phyloP scores from a whole-genome alignment of 179 eudicot species.

The Spinacia oleracea region DNA sequence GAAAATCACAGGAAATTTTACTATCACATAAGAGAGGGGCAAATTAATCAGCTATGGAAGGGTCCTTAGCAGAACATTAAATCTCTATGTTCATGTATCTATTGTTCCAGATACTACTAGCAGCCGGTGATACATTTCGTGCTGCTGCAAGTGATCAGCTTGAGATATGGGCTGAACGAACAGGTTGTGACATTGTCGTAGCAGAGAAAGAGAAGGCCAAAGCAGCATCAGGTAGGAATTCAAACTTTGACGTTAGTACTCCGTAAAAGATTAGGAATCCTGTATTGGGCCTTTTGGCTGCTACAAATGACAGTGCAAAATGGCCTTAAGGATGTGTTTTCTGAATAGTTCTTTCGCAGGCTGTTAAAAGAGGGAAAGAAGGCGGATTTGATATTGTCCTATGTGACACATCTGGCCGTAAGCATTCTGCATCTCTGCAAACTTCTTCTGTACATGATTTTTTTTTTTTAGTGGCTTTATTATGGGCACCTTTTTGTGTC shows the following conservation, averaged over 20 bases:
- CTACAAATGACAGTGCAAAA: slow-evolving; percentile 11
- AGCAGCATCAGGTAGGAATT: slow-evolving; percentile 76
- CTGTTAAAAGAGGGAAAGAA: slow-evolving; percentile 88
- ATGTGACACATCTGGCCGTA: slow-evolving; percentile 99
- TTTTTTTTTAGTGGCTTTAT: slow-evolving; percentile 16
- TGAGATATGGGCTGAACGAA: slow-evolving; percentile 95
- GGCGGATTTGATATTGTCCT: slow-evolving; percentile 75
- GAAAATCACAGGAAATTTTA: not conserved
- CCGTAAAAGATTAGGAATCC: slow-evolving; percentile 4
- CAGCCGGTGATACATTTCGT: slow-evolving; percentile 97
- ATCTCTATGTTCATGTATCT: not conserved
- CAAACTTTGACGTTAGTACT: not conserved
- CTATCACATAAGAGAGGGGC: not conserved
- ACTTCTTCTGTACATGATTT: slow-evolving; percentile 7
- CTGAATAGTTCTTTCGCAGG: slow-evolving; percentile 93
- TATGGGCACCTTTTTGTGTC: slow-evolving; percentile 11
- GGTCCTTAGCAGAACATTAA: not conserved
- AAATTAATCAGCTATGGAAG: too few species aligned
- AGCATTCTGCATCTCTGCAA: slow-evolving; percentile 32
- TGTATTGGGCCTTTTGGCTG: not conserved
- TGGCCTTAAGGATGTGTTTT: slow-evolving; percentile 50
- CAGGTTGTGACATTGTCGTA: slow-evolving; percentile 92
- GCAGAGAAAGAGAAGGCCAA: slow-evolving; percentile 87
- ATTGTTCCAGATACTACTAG: slow-evolving; percentile 66
- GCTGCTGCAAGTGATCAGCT: slow-evolving; percentile 99